Evolutionary conservation across 2,329 filamentous ascomycete genomes (phyloP), one percentile per base, ranked within the genome.

Genomic region (Beauveria australis): DNA sequence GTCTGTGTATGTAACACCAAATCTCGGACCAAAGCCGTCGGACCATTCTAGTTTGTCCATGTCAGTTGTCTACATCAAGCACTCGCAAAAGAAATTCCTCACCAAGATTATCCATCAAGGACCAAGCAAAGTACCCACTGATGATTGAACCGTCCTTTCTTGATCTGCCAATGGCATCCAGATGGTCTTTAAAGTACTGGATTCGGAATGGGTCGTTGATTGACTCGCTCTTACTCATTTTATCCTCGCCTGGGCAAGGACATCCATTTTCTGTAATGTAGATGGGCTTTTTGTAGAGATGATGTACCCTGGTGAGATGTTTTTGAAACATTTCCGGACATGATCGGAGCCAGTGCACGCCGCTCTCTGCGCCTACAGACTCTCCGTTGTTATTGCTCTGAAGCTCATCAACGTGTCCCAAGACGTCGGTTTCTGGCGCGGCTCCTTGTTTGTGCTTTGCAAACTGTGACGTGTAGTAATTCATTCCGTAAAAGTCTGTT

Each of bases 401-500:
- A 41, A 69, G 65, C 55, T 71, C 70, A 16, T 72, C 67, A 7
- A 75, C 61, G 62, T 74, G 72, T 44, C 73, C 73, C 10, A 69
- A 57, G 52, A 71, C 70, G 63, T 75, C 73, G 1, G 68, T 70
- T 5, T 62, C 66, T 0, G 66, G 59, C 1, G 73, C 64, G 1
- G 65, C 64, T 5, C 43, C 59, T 4, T 64, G 48, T 2, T 66
- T 62, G 55, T 73, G 70, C 2, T 66, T 67, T 1, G 71, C 71
- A 58, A 69, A 75, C 59, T 73, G 71, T 0, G 71, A 71, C 0
- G 74, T 75, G 68, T 76, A 76, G 61, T 71, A 73, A 64, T 76
- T 75, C 73, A 76, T 75, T 48, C 74, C 73, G 61, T 75, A 76
- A 56, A 76, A 76, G 55, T 71, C 69, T 3, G 65, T 67, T 8